phyloP scores from a whole-genome alignment of 257 asterid genomes.

The Solanum pennellii region DNA sequence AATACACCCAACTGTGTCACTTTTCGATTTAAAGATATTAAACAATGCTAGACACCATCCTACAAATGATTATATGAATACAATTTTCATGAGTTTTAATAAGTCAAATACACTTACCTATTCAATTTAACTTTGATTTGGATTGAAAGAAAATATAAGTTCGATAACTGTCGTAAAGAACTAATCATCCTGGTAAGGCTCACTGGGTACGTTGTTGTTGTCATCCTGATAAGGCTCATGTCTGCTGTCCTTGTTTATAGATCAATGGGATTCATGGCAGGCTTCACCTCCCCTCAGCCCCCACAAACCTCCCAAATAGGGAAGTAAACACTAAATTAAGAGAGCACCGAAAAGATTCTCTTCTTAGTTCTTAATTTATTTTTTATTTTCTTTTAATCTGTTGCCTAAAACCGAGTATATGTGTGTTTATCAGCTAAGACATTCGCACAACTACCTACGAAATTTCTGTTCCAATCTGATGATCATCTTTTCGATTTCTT shows the following conservation, averaged over 20 bases:
- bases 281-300: not conserved
- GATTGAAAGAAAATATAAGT: not conserved
- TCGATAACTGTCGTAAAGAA: not conserved
- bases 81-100: not conserved
- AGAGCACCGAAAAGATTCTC: not conserved
- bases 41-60: not conserved
- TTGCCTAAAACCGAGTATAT: not conserved
- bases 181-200: not conserved
- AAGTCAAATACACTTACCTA: not conserved
- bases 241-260: not conserved
- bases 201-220: not conserved
- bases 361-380: not conserved
- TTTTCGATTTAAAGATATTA: not conserved
- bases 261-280: not conserved
- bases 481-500: not conserved
- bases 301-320: not conserved
- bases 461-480: not conserved
- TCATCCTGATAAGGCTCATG: not conserved
- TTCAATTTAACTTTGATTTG: not conserved
- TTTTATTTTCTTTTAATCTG: not conserved
- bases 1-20: not conserved
- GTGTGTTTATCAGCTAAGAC: not conserved
- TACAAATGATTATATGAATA: not conserved
- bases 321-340: not conserved
- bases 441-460: not conserved